phyloP scores from a whole-genome alignment of 345 rosid genomes.

The Citrus maxima region DNA sequence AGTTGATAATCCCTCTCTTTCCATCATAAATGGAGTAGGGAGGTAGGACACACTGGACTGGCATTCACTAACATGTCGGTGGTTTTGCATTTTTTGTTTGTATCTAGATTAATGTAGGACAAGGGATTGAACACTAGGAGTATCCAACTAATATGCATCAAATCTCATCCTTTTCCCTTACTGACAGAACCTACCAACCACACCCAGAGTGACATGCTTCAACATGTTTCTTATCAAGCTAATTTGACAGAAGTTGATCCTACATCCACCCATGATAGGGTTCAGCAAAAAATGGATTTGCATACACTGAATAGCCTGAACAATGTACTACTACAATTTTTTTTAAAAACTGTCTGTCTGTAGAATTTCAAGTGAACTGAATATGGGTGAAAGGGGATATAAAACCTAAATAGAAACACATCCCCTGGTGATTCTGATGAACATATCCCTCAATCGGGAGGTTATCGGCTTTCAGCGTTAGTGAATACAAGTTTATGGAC shows the following conservation, averaged over 20 bases:
- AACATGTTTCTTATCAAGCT: not conserved
- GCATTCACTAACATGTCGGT: not conserved
- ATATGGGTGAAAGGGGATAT: not conserved
- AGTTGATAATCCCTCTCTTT: not conserved
- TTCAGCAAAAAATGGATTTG: not conserved
- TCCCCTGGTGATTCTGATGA: not conserved
- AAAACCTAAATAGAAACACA: not conserved
- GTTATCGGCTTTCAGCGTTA: not conserved
- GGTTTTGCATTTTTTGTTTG: not conserved
- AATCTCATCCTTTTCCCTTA: not conserved
- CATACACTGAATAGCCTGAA: not conserved
- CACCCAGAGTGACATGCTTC: not conserved
- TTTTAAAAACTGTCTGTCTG: not conserved
- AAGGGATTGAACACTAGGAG: not conserved
- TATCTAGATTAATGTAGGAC: not conserved
- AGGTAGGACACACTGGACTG: not conserved
- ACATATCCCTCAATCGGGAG: not conserved
- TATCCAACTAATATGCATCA: not conserved
- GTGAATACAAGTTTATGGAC: not conserved
- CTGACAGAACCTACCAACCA: not conserved
- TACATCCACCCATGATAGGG: not conserved
- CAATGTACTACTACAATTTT: not conserved
- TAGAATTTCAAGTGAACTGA: not conserved
- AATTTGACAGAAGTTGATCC: not conserved
- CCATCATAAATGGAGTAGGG: not conserved